Evolutionary conservation across 176 grass and related monocot genomes (phyloP), one percentile per base, ranked within the genome.

Genomic region (Carex myosuroides): DNA sequence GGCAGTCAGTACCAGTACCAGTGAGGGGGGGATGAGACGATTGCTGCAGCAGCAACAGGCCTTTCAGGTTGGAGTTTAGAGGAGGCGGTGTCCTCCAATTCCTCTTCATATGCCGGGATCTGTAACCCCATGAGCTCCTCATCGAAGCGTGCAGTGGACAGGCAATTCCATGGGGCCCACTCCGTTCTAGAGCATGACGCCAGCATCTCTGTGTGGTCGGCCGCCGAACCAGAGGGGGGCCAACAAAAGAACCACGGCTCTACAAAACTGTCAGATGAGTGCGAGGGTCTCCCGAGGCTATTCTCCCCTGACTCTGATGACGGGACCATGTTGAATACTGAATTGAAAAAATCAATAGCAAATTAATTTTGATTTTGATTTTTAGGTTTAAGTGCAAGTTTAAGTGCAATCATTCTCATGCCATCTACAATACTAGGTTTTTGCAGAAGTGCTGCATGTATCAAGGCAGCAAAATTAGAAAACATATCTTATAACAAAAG

Each of bases 321-420:
- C 29, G 29, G 29, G 29, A 29, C 29, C 29, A 29, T 29, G 29
- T 29, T 29, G 29, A 29, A 29, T 29, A 29, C 29, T 29, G 29
- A 29, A 29, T 29, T 29, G 29, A 29, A 29, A 29, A 29, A 29
- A 29, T 29, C 29, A 29, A 2, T 29, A 29, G 29, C 29, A 29
- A 29, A 29, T 29, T 29, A 29, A 29, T 29, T 29, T 29, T 29
- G 29, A 29, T 29, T 29, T 29, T 29, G 1, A 29, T 29, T 29
- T 29, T 29, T 29, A 29, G 29, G 1, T 29, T 29, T 29, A 29
- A 26, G 26, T 26, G 26, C 97, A 81, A 99, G 97, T 82, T 99
- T 99, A 74, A 99, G 88, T 84, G 97, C 97, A 89, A 99, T 96
- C 91, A 93, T 99, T 92, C 97, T 95, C 97, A 96, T 96, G 67